Percentiles rank a stretch among this genome's conserved stretches.
Evolutionary conservation across 2,329 filamentous ascomycete genomes (phyloP).

Genomic region (Colletotrichum tanaceti): DNA sequence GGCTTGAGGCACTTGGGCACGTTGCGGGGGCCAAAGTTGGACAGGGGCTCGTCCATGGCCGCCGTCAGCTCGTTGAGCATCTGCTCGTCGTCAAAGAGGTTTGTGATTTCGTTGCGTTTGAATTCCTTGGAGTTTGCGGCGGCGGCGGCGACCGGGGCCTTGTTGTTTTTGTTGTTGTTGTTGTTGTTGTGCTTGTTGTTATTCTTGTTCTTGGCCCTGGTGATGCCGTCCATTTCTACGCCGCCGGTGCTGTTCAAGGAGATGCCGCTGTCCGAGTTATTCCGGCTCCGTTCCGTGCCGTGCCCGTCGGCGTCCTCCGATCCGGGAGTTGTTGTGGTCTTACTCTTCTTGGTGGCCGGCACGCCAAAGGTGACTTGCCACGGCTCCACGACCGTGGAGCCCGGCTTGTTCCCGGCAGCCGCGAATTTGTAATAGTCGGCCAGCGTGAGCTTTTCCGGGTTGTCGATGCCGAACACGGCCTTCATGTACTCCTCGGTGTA

Average conservation of each 20-base stretch:
- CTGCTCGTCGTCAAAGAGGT: neutral
- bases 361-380: constrained; percentile 1
- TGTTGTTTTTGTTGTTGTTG: too few species aligned
- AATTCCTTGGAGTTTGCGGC: constrained; percentile 50
- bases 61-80: constrained; percentile 1
- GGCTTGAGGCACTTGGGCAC: constrained; percentile 59
- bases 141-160: neutral
- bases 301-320: neutral
- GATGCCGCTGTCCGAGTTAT: neutral
- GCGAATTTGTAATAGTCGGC: too few species aligned
- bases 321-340: neutral
- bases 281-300: neutral
- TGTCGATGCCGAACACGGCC: neutral
- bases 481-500: neutral
- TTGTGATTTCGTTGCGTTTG: constrained; percentile 41
- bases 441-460: neutral
- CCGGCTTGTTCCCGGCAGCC: too few species aligned
- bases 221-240: too few species aligned
- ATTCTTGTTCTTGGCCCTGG: constrained; percentile 45
- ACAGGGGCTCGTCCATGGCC: constrained; percentile 53
- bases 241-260: neutral
- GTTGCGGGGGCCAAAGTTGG: constrained; percentile 62
- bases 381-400: neutral
- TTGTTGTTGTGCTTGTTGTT: too few species aligned
- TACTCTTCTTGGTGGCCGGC: too few species aligned